These are phyloP conservation scores for Paramecium caudatum DNA, from an alignment of 73 alveolate genomes.

Conservation along the genomic window DNA sequence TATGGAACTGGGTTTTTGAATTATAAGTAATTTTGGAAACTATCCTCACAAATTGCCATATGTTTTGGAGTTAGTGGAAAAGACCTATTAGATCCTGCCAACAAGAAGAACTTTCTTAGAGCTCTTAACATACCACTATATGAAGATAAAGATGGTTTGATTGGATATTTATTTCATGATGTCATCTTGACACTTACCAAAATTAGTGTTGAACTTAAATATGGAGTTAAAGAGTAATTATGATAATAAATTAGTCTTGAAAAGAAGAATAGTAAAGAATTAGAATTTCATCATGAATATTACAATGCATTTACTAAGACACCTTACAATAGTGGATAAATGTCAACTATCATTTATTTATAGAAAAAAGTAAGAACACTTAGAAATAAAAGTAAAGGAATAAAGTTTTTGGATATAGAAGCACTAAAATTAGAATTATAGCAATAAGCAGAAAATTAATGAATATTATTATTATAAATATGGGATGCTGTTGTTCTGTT, in stretches of 20 bases:
- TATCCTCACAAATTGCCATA: conserved; percentile 23
- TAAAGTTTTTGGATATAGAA: conserved; percentile 24
- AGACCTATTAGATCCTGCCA: conserved; percentile 41
- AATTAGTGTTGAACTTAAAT: conserved; percentile 36
- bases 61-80: conserved; percentile 44
- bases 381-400: conserved; percentile 31
- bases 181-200: conserved; percentile 15
- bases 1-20: conserved; percentile 26
- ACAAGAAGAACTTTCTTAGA: conserved; percentile 27
- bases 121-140: conserved; percentile 40
- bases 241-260: not conserved
- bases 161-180: conserved; percentile 62
- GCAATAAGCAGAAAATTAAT: conserved; percentile 19
- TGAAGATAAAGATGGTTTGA: conserved; percentile 8
- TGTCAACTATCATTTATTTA: conserved; percentile 34
- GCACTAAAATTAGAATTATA: conserved; percentile 1
- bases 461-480: not conserved
- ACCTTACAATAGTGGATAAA: conserved; percentile 32
- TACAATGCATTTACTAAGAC: not conserved
- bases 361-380: conserved; percentile 27
- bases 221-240: conserved; percentile 47
- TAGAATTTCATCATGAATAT: conserved; percentile 28
- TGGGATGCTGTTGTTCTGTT: conserved; percentile 64
- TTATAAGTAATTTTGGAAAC: conserved; percentile 64
- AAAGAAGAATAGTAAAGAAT: not conserved